Evolutionary conservation across 306 rosid species (phyloP).

Genomic region (Betula pendula): DNA sequence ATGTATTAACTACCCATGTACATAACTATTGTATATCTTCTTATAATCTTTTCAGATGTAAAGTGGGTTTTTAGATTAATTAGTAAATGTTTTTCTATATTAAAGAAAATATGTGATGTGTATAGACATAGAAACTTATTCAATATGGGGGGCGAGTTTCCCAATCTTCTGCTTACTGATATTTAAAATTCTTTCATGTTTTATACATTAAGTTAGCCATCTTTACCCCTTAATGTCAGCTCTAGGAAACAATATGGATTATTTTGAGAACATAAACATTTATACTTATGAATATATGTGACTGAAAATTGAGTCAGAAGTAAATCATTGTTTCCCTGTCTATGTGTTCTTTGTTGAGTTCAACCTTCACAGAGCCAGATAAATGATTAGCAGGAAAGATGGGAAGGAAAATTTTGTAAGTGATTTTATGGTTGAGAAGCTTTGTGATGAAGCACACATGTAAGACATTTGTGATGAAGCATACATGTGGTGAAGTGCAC

Average conservation of each 20-base stretch:
- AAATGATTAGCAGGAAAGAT: too few relatives aligned
- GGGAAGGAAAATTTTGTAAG: neutral
- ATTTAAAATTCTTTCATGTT: neutral
- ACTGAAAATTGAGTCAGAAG: neutral
- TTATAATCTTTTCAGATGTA: neutral
- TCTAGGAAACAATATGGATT: neutral
- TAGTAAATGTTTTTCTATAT: neutral
- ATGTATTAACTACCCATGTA: neutral
- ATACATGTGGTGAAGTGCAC: neutral
- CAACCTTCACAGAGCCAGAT: neutral
- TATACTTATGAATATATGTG: neutral
- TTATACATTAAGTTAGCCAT: neutral
- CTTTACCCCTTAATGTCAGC: neutral
- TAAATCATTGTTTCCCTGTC: neutral
- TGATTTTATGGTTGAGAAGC: neutral
- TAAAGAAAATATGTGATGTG: too few relatives aligned
- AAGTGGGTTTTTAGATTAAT: neutral
- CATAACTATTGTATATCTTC: neutral
- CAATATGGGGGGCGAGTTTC: neutral
- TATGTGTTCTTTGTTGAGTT: too few relatives aligned
- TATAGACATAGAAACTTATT: neutral
- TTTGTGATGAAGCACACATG: neutral
- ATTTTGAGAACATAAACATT: neutral
- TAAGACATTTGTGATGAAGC: neutral
- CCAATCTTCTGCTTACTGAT: neutral